phyloP scores from a whole-genome alignment of 331 rosid species.

The Erythrophleum ivorense region DNA sequence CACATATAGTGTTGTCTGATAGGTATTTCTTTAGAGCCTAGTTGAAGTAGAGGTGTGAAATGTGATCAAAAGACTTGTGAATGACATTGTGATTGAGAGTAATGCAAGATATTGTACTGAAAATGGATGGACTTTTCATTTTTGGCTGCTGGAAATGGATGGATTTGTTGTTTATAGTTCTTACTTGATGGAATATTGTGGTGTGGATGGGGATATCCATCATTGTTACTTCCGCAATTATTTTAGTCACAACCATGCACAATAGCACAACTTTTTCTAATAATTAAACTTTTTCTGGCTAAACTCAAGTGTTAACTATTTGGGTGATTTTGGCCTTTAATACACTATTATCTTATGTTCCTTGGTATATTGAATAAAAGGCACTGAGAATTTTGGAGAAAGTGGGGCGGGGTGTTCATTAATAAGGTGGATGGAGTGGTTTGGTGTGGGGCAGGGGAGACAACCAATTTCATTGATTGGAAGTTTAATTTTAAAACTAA shows the following conservation, averaged over 20 bases:
- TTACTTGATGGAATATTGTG: too few species aligned
- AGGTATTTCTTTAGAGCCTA: constrained; percentile 17
- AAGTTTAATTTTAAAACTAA: too few species aligned
- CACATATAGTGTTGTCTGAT: constrained; percentile 30
- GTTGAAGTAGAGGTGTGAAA: constrained; percentile 25
- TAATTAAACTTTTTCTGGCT: too few species aligned
- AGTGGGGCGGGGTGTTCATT: background rate
- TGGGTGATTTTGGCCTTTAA: too few species aligned
- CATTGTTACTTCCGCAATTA: background rate
- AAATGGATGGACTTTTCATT: background rate
- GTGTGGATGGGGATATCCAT: background rate
- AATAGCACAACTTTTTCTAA: background rate
- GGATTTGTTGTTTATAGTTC: too few species aligned
- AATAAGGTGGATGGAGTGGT: too few species aligned
- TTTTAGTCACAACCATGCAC: background rate
- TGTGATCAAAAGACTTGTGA: constrained; percentile 22
- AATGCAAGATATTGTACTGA: constrained; percentile 10
- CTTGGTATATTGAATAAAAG: background rate
- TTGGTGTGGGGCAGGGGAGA: too few species aligned
- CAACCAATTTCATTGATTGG: too few species aligned
- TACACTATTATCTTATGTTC: too few species aligned
- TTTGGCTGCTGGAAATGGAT: background rate
- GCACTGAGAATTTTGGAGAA: too few species aligned
- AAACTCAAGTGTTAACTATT: too few species aligned
- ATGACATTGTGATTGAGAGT: constrained; percentile 23